These are phyloP conservation scores for Suillus discolor DNA, from an alignment of 768 basidiomycete species.

Conservation along the genomic window DNA sequence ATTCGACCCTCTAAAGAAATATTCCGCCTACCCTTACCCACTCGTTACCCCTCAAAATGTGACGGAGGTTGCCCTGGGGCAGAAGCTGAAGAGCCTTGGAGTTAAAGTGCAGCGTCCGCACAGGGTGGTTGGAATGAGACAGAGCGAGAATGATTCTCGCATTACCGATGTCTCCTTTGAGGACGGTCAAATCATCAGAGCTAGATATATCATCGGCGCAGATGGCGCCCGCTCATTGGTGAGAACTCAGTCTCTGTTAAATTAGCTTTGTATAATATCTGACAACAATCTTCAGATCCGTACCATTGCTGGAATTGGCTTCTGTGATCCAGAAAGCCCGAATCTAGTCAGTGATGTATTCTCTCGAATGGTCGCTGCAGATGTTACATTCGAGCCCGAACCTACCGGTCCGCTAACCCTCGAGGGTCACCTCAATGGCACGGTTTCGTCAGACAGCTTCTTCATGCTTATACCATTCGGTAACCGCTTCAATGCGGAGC, in stretches of 20 bases:
- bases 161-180: constrained; percentile 47
- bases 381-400: constrained; percentile 41
- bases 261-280: not conserved
- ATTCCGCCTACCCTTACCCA: constrained; percentile 48
- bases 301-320: constrained; percentile 40
- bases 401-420: constrained; percentile 14
- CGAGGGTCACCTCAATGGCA: constrained; percentile 22
- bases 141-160: constrained; percentile 26
- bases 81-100: constrained; percentile 34
- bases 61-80: constrained; percentile 43
- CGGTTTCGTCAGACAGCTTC: constrained; percentile 30
- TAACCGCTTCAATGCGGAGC: not conserved
- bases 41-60: constrained; percentile 46
- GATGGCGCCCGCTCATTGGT: constrained; percentile 53
- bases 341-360: constrained; percentile 23
- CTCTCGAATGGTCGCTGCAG: constrained; percentile 47
- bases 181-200: constrained; percentile 42
- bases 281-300: constrained; percentile 40
- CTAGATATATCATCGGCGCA: constrained; percentile 52
- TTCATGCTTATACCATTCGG: constrained; percentile 39
- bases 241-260: constrained; percentile 11
- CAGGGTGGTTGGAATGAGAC: constrained; percentile 41
- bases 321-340: constrained; percentile 43
- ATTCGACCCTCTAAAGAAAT: constrained; percentile 36
- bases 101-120: constrained; percentile 40